Evolutionary conservation across 331 rosid genomes (phyloP).

Genomic region (Ulmus americana): DNA sequence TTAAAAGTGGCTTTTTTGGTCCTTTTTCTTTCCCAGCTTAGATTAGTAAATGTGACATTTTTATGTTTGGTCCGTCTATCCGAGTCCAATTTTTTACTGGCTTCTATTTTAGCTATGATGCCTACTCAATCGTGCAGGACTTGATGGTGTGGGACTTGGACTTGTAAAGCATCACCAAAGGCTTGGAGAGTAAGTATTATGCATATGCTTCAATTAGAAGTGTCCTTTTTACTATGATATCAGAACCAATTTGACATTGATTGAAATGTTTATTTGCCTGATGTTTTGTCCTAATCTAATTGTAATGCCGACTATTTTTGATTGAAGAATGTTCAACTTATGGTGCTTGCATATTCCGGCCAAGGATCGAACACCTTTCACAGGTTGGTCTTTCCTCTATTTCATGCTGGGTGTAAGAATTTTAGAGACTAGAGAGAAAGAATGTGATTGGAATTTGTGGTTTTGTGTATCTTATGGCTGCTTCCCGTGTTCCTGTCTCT

Average conservation of each 20-base stretch:
- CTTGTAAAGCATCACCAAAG: conserved; percentile 54
- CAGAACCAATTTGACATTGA: not conserved
- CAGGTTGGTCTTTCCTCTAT: conserved; percentile 34
- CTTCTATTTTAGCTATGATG: not conserved
- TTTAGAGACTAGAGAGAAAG: too few species aligned
- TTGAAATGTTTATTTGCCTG: not conserved
- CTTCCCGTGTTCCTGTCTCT: conserved; percentile 5
- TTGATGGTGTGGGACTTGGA: conserved; percentile 85
- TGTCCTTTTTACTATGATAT: not conserved
- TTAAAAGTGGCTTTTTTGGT: too few species aligned
- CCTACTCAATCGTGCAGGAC: conserved; percentile 38
- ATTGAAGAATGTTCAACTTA: conserved; percentile 64
- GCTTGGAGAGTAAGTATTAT: conserved; percentile 55
- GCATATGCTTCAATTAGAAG: not conserved
- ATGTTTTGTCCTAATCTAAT: not conserved
- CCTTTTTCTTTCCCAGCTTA: too few species aligned
- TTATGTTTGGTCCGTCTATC: not conserved
- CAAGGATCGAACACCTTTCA: conserved; percentile 64
- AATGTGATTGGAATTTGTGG: not conserved
- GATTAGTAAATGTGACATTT: not conserved
- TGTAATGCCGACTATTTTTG: conserved; percentile 9
- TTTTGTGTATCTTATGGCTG: conserved; percentile 1
- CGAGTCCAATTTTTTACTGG: too few species aligned
- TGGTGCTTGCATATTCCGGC: conserved; percentile 94
- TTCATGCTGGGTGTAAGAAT: not conserved